Base-by-base conservation (phyloP, 768 basidiomycete genomes). In the Panellus pusillus region DNA sequence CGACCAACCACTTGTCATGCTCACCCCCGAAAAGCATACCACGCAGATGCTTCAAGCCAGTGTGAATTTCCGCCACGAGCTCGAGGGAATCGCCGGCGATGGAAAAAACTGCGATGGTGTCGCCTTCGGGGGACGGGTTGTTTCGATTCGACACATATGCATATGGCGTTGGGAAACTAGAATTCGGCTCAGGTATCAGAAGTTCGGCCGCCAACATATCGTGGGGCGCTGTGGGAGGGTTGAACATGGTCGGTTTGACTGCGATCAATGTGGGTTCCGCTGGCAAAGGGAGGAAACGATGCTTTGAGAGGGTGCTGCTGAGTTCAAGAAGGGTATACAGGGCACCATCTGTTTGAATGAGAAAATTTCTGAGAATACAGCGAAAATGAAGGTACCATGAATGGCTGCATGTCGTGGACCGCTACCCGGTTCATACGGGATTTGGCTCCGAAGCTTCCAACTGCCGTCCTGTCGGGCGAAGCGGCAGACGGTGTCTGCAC, bases 111-210 rank as follows among this genome's bases (percentile, higher is more conserved):
- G 88, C 77, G 57, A 93, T 81, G 28, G 80, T 80, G 66, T 93
- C 90, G 19, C 90, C 89, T 42, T 78, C 81, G 0, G 81, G 73
- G 18, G 81, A 77, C 5, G 84, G 84, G 62, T 89, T 83, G 61
- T 90, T 85, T 29, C 91, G 78, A 68, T 91, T 93, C 4, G 89
- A 86, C 11, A 81, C 70, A 63, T 90, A 92, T 14, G 91, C 70
- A 66, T 86, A 86, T 2, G 80, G 75, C 0, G 69, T 72, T 0
- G 83, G 74, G 70, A 77, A 86, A 3, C 75, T 64, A 7, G 69
- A 38, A 55, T 82, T 83, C 12, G 82, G 73, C 6, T 70, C 62
- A 0, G 87, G 82, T 52, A 88, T 72, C 50, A 89, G 73, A 56
- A 91, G 79, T 62, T 90, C 91, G 0, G 87, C 84, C 4, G 84